Conservation (phyloP, 768 basidiomycete genomes). For the Cyclocybe aegerita region DNA sequence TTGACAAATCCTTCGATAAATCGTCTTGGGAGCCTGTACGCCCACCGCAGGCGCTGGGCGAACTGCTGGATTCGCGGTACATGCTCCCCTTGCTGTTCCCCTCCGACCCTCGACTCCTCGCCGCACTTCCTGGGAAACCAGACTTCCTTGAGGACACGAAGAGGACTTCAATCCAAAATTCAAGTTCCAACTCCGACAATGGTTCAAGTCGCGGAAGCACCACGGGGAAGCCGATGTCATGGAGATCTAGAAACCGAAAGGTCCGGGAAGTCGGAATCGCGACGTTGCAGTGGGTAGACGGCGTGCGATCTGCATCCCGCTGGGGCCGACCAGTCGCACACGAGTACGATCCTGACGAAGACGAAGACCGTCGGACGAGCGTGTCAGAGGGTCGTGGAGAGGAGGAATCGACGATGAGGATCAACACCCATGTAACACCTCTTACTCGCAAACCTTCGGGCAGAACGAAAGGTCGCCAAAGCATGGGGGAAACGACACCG, state of each 20-base stretch:
- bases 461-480: constrained; percentile 53
- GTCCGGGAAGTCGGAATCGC: constrained; percentile 61
- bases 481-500: constrained; percentile 43
- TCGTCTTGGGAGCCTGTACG: constrained; percentile 76
- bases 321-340: constrained; percentile 50
- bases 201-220: constrained; percentile 37
- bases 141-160: constrained; percentile 30
- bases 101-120: constrained; percentile 73
- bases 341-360: constrained; percentile 40
- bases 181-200: constrained; percentile 15
- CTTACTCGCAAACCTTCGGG: constrained; percentile 67
- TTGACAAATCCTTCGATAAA: constrained; percentile 65
- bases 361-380: constrained; percentile 27
- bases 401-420: constrained; percentile 30
- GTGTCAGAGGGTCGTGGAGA: constrained; percentile 25
- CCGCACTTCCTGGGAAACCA: constrained; percentile 59
- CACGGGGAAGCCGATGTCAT: constrained; percentile 44
- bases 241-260: constrained; percentile 58
- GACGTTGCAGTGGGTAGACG: constrained; percentile 71
- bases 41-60: constrained; percentile 82
- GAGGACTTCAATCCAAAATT: constrained; percentile 15
- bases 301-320: constrained; percentile 56
- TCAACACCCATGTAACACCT: constrained; percentile 51
- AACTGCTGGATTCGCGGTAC: constrained; percentile 87
- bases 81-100: constrained; percentile 92